Evolutionary conservation across 805 yeast species (phyloP).

Genomic region (Metschnikowia koreensis): DNA sequence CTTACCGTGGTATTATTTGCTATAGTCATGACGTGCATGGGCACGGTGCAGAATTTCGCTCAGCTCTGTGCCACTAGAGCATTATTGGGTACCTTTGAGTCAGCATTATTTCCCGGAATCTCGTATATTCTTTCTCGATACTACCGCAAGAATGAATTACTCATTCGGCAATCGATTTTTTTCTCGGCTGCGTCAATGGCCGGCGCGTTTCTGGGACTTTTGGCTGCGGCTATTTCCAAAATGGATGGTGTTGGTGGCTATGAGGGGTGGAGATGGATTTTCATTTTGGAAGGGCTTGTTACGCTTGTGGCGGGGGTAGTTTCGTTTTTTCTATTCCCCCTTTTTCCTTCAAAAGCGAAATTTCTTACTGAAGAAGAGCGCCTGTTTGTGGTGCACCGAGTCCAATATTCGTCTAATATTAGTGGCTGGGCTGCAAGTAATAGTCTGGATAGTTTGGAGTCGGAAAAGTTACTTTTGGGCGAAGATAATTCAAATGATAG

Average conservation of each 20-base stretch:
- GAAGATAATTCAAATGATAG: constrained; percentile 13
- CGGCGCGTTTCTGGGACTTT: constrained; percentile 76
- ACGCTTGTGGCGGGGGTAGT: constrained; percentile 9
- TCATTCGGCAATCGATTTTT: constrained; percentile 65
- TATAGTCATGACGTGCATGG: constrained; percentile 61
- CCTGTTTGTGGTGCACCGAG: constrained; percentile 13
- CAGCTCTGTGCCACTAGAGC: constrained; percentile 62
- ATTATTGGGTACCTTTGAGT: constrained; percentile 64
- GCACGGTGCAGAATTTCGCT: constrained; percentile 57
- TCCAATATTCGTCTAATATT: constrained; percentile 9
- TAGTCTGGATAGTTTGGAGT: background rate
- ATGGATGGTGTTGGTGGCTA: constrained; percentile 38
- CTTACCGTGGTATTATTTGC: constrained; percentile 63
- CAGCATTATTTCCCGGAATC: constrained; percentile 73
- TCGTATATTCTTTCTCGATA: constrained; percentile 68
- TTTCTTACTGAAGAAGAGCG: constrained; percentile 16
- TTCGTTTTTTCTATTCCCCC: constrained; percentile 12
- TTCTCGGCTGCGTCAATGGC: constrained; percentile 72
- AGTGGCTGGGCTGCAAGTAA: background rate
- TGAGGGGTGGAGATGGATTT: constrained; percentile 20
- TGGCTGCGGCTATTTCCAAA: constrained; percentile 62
- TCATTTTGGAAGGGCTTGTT: constrained; percentile 17
- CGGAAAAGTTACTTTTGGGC: constrained; percentile 7
- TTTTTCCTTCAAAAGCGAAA: constrained; percentile 10
- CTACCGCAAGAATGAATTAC: constrained; percentile 63